A percentile compares a stretch with the other conserved stretches of the same genome.
phyloP scores from a whole-genome alignment of 306 rosid genomes.

The Rosa chinensis region DNA sequence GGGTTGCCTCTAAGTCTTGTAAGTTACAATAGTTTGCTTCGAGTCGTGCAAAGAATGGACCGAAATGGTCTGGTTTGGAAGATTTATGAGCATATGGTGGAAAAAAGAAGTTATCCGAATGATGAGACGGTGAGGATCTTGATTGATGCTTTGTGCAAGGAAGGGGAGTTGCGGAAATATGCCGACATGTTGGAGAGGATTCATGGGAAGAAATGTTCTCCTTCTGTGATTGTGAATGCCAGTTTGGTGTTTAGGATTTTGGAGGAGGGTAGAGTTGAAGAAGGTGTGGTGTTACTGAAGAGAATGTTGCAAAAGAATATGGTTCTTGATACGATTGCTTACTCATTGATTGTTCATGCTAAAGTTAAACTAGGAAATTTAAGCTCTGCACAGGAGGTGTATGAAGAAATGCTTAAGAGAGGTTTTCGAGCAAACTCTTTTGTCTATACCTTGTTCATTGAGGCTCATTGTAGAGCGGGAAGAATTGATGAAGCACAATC shows the following conservation, averaged over 20 bases:
- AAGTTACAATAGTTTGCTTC: conserved; percentile 63
- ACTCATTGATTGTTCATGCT: conserved; percentile 55
- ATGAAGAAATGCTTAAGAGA: conserved; percentile 61
- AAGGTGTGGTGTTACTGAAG: conserved; percentile 53
- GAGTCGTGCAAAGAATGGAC: conserved; percentile 51
- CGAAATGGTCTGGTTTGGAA: conserved; percentile 48
- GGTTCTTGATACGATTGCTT: conserved; percentile 60
- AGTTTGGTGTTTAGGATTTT: conserved; percentile 53
- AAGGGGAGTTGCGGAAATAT: conserved; percentile 55
- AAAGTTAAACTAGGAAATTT: conserved; percentile 46
- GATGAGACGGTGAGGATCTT: conserved; percentile 47
- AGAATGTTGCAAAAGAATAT: conserved; percentile 72
- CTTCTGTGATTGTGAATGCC: conserved; percentile 58
- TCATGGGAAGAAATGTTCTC: conserved; percentile 46
- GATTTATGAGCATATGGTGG: conserved; percentile 73
- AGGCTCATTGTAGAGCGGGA: conserved; percentile 57
- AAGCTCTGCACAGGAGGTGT: conserved; percentile 42
- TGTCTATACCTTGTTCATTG: conserved; percentile 57
- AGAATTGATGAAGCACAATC: conserved; percentile 49
- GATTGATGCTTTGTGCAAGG: conserved; percentile 70
- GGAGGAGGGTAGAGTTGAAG: conserved; percentile 52
- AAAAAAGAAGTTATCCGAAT: conserved; percentile 50
- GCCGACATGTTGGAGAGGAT: conserved; percentile 58
- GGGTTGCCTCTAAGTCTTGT: conserved; percentile 49
- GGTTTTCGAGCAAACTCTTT: conserved; percentile 67